Conservation (phyloP, 495 filamentous ascomycete genomes). For the Daldinia concentrica region DNA sequence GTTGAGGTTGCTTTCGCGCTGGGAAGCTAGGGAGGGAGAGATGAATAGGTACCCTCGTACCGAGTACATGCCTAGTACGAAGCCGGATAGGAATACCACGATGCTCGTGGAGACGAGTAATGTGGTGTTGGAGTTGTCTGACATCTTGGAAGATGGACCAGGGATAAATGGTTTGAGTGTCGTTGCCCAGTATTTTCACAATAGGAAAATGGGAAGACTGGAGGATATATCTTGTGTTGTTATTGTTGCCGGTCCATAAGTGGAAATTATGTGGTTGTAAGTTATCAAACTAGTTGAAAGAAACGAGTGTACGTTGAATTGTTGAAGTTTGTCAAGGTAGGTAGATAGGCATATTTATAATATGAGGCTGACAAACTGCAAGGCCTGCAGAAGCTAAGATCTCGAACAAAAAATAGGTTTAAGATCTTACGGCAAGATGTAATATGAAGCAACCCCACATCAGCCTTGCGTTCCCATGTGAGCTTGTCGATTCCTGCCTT, state of each 20-base stretch:
- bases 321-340: background rate
- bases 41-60: conserved; percentile 59
- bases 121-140: conserved; percentile 31
- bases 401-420: conserved; percentile 26
- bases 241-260: background rate
- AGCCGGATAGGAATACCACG: conserved; percentile 70
- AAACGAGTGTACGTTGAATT: background rate
- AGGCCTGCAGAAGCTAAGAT: conserved; percentile 12
- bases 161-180: background rate
- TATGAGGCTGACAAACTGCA: conserved; percentile 29
- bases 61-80: conserved; percentile 63
- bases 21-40: conserved; percentile 51
- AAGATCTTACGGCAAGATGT: conserved; percentile 32
- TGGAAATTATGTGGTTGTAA: background rate
- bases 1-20: conserved; percentile 45
- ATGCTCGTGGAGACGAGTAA: conserved; percentile 70
- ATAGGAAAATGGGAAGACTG: background rate
- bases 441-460: conserved; percentile 31
- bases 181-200: background rate
- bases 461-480: conserved; percentile 36
- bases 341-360: conserved; percentile 7
- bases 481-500: conserved; percentile 7
- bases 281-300: background rate
- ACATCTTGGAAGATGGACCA: conserved; percentile 25
- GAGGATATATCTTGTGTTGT: background rate